Evolutionary conservation across 306 rosid genomes (phyloP), one percentile per base, ranked within the genome.

Genomic region (Cicer judaicum): DNA sequence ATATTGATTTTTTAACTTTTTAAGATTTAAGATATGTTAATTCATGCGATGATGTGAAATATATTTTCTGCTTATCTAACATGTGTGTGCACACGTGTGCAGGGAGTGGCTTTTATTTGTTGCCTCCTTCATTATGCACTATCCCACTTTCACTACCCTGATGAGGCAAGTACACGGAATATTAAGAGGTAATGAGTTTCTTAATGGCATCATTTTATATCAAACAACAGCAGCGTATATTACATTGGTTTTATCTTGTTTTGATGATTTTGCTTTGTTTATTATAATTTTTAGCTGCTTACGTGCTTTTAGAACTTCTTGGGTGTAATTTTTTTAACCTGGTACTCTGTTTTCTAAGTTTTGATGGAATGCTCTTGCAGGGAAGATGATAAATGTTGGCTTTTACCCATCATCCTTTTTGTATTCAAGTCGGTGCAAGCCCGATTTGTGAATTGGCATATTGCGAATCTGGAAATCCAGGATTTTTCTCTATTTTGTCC

Each of bases 331-430:
- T 41, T 64, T 64, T 64, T 41, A 41, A 41, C 15, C 6, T 34
- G 65, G 19, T 41, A 64, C 34, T 52, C 24, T 61, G 1, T 54
- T 36, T 46, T 83, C 19, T 3, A 74, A 41, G 16, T 67, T 19
- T 76, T 43, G 52, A 42, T 79, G 19, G 73, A 39, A 38, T 75
- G 80, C 80, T 75, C 77, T 61, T 68, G 76, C 92, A 93, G 98
- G 91, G 97, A 93, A 54, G 90, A 85, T 54, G 97, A 91, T 72
- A 85, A 87, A 80, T 94, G 97, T 87, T 94, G 98, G 98, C 89
- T 94, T 80, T 82, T 94, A 71, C 98, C 98, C 12, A 81, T 85
- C 50, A 81, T 91, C 82, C 97, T 94, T 56, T 82, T 94, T 75
- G 79, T 90, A 64, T 82, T 88, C 83, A 94, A 94, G 90, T 72